Conservation (phyloP, 805 yeast species). For the Wickerhamiella brachini region DNA sequence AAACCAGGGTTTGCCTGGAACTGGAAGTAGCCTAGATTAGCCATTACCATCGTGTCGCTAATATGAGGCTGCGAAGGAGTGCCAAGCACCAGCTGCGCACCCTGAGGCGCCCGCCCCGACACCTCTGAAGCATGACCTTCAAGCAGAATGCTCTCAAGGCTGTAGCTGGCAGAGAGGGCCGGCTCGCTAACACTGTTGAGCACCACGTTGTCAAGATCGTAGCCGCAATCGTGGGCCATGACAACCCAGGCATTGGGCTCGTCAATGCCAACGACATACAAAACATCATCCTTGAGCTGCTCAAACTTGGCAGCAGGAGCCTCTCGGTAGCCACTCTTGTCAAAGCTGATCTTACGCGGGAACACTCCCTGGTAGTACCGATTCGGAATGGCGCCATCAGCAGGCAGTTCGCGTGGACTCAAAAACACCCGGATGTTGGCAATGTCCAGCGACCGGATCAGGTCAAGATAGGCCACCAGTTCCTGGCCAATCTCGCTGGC, state of each 20-base stretch:
- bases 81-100: constrained; percentile 35
- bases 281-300: constrained; percentile 36
- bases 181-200: constrained; percentile 26
- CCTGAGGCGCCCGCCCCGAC: constrained; percentile 34
- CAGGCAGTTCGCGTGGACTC: constrained; percentile 35
- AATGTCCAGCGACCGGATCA: constrained; percentile 22
- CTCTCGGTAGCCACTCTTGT: constrained; percentile 18
- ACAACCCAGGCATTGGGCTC: constrained; percentile 59
- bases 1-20: constrained; percentile 59
- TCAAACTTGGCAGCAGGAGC: constrained; percentile 28
- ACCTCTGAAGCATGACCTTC: constrained; percentile 57
- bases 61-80: constrained; percentile 7
- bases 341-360: constrained; percentile 24
- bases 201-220: constrained; percentile 53
- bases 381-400: constrained; percentile 8
- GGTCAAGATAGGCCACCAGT: constrained; percentile 31
- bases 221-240: constrained; percentile 33
- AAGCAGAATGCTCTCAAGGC: constrained; percentile 41
- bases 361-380: constrained; percentile 10
- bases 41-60: constrained; percentile 56
- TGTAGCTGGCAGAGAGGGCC: constrained; percentile 33
- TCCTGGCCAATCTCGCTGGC: constrained; percentile 54
- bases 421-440: constrained; percentile 41
- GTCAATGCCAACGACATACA: constrained; percentile 44
- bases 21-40: constrained; percentile 74